phyloP scores from a whole-genome alignment of 225 moss, liverwort and hornwort species.

The Takakia lepidozioides region DNA sequence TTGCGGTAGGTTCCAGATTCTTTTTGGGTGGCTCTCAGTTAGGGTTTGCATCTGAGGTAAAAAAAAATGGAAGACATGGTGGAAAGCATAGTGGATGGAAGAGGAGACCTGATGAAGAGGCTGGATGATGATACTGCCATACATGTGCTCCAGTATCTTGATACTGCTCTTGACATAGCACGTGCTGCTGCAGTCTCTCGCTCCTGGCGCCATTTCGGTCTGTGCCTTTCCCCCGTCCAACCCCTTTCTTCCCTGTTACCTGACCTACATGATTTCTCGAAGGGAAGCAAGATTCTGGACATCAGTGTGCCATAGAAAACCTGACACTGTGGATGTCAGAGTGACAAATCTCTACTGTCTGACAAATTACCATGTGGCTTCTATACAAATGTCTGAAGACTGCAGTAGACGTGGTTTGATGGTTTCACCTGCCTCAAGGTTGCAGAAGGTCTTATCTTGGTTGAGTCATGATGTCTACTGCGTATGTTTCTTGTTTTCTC shows the following conservation, averaged over 20 bases:
- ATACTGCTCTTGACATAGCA: conserved; percentile 42
- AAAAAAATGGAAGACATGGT: conserved; percentile 22
- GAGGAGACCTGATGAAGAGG: conserved; percentile 42
- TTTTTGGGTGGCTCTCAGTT: no score
- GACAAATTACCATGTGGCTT: no score
- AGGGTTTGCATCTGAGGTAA: conserved; percentile 6
- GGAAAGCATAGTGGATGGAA: conserved; percentile 21
- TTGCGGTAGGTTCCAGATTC: no score
- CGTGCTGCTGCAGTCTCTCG: conserved; percentile 43
- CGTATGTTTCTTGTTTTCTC: no score
- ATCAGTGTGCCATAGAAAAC: no score
- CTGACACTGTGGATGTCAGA: no score
- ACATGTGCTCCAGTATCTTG: conserved; percentile 54
- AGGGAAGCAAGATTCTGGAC: neutral
- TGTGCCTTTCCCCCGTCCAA: conserved; percentile 5
- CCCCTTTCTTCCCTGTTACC: neutral
- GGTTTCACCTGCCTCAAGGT: no score
- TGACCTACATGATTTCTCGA: neutral
- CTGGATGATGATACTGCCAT: conserved; percentile 63
- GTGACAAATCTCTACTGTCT: no score
- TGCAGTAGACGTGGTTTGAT: no score
- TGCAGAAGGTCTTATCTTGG: no score
- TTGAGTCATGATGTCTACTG: no score
- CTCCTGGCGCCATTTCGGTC: conserved; percentile 61
- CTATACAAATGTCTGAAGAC: no score